Evolutionary conservation across 495 filamentous ascomycete genomes (phyloP).

Genomic region (Aspergillus cristatus): DNA sequence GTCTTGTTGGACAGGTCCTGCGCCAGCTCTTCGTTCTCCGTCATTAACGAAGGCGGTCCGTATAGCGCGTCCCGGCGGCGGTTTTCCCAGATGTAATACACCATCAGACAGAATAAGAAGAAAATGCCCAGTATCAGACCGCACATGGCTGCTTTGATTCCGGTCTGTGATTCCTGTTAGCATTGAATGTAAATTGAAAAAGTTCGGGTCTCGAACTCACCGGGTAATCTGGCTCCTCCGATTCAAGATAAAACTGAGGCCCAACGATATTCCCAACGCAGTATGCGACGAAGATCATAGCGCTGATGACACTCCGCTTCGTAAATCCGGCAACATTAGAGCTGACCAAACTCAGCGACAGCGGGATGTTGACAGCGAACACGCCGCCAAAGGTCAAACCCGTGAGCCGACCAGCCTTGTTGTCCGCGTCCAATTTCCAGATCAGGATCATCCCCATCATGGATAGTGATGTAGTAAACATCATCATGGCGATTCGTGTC

Average conservation of each 20-base stretch:
- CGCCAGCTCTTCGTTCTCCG: conserved; percentile 15
- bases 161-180: conserved; percentile 17
- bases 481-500: conserved; percentile 26
- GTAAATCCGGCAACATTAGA: conserved; percentile 57
- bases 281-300: conserved; percentile 20
- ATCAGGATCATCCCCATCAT: conserved; percentile 53
- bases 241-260: conserved; percentile 24
- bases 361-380: conserved; percentile 46
- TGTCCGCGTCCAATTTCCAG: conserved; percentile 43
- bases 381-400: conserved; percentile 46
- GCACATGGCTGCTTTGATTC: conserved; percentile 23
- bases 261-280: conserved; percentile 29
- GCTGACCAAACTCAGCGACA: conserved; percentile 43
- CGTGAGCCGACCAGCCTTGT: conserved; percentile 42
- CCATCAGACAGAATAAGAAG: conserved; percentile 15
- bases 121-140: conserved; percentile 20
- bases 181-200: neutral
- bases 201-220: too few relatives aligned
- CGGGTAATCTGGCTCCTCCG: conserved; percentile 25
- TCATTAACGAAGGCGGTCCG: conserved; percentile 14
- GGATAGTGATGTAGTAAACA: conserved; percentile 19
- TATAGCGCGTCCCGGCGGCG: conserved; percentile 18
- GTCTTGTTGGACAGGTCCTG: conserved; percentile 28
- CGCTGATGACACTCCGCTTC: conserved; percentile 41
- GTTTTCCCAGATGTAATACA: conserved; percentile 24